Conservation (phyloP, 2,329 filamentous ascomycete species). For the Lomentospora prolificans region DNA sequence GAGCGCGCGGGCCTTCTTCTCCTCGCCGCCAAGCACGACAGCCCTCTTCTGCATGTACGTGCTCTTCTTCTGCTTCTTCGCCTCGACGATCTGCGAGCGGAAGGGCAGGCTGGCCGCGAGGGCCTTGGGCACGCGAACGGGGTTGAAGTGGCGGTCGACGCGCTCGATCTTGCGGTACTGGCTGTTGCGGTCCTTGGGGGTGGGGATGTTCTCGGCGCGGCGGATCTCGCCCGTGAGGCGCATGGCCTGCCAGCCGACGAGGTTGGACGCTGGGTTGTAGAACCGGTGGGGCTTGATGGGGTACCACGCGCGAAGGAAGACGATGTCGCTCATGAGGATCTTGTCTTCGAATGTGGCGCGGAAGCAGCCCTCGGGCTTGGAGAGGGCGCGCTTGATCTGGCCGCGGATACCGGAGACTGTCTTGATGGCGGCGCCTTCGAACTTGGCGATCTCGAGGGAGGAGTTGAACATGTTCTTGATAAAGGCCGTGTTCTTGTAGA, state of each 20-base stretch:
- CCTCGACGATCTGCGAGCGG: constrained; percentile 79
- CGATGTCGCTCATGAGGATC: constrained; percentile 90
- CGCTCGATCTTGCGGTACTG: constrained; percentile 67
- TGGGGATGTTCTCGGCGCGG: constrained; percentile 61
- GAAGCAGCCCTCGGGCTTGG: constrained; percentile 91
- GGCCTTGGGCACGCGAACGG: constrained; percentile 65
- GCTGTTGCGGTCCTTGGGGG: constrained; percentile 74
- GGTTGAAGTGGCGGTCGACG: constrained; percentile 65
- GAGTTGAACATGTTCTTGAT: constrained; percentile 98
- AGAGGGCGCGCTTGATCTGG: constrained; percentile 92
- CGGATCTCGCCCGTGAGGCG: constrained; percentile 88
- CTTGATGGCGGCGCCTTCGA: constrained; percentile 90
- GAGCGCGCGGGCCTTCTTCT: constrained; percentile 77
- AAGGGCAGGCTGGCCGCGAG: constrained; percentile 80
- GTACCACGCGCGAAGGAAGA: constrained; percentile 95
- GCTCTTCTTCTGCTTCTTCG: constrained; percentile 66
- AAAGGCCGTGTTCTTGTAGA: constrained; percentile 98
- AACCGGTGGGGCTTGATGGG: constrained; percentile 90
- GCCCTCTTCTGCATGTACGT: constrained; percentile 96
- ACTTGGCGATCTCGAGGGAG: constrained; percentile 91
- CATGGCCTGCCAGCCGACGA: constrained; percentile 90
- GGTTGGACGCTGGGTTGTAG: constrained; percentile 92
- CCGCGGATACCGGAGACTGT: constrained; percentile 93
- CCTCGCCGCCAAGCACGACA: constrained; percentile 76
- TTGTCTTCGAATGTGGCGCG: constrained; percentile 98